Base-by-base conservation (phyloP, 2,329 filamentous ascomycete genomes). In the Pseudogymnoascus sp. region DNA sequence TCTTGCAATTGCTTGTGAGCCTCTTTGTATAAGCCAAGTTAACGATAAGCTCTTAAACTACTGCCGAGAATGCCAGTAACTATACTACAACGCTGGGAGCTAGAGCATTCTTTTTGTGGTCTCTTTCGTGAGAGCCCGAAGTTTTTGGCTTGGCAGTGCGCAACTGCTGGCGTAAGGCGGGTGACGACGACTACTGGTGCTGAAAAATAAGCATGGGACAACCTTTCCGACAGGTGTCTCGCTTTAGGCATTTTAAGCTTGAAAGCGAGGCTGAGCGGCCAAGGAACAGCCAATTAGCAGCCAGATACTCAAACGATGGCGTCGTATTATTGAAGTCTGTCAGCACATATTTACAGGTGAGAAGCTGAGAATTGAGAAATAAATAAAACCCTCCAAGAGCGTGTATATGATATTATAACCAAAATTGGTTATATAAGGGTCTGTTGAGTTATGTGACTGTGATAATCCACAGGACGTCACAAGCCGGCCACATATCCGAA, bases 101-200 rank as follows among this genome's bases (percentile, higher is more conserved):
- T 33, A 55, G 25, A 55, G 45, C 25, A 55, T 33, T 55, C 25
- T 55, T 55, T 52, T 55, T 55, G 45, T 55, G 25, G n/a, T 30
- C 4, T 55, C n/a, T 4, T 30, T 30, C 14, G n/a, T 55, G 2
- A 55, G 23, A 30, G 25, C 33, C 25, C 1, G 33, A n/a, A 55
- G 25, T 12, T 4, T 19, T 55, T 19, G 45, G 45, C 45, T 55
- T 55, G 45, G 25, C 45, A 33, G 5, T 30, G 25, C 45, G 45
- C n/a, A 55, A 19, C 28, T 30, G 45, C 25, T 55, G 45, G 25
- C 25, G 45, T 55, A 55, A 55, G 45, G 45, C 7, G 28, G 45
- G 45, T 55, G 45, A 55, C 45, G 45, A 55, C 45, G 41, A 25
- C 41, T 25, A 19, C 22, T 5, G 12, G 45, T 55, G 49, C 28